Evolutionary conservation across 768 basidiomycete species (phyloP).

Genomic region (Exsudoporus frostii): DNA sequence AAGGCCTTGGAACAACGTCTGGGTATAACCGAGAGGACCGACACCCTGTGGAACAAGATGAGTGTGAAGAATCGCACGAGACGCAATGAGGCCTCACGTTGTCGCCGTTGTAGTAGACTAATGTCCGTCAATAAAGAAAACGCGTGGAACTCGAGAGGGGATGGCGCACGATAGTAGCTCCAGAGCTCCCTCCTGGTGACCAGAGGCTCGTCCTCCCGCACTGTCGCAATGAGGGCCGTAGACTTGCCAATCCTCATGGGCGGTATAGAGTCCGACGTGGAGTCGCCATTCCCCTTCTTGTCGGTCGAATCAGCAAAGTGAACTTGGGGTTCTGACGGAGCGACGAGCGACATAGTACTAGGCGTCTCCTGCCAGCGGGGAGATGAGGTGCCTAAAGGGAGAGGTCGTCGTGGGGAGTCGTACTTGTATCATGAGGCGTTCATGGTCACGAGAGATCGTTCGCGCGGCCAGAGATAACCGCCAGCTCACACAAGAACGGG

Average conservation of each 20-base stretch:
- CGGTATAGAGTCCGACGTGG: slow-evolving; percentile 1
- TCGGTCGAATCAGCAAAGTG: neutral
- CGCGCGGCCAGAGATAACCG: neutral
- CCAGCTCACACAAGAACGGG: neutral
- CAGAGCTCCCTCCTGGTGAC: slow-evolving; percentile 74
- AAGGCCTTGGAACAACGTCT: slow-evolving; percentile 72
- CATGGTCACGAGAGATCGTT: slow-evolving; percentile 2
- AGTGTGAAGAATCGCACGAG: neutral
- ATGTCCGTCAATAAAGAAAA: neutral
- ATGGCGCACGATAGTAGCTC: slow-evolving; percentile 64
- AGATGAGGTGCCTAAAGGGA: neutral
- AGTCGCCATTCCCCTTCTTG: slow-evolving; percentile 9
- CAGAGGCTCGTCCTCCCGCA: slow-evolving; percentile 55
- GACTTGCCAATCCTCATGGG: slow-evolving; percentile 10
- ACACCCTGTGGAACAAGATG: slow-evolving; percentile 47
- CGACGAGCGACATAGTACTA: slow-evolving; percentile 14
- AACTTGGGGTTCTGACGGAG: slow-evolving; percentile 2
- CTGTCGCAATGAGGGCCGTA: slow-evolving; percentile 37
- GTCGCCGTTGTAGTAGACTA: slow-evolving; percentile 81
- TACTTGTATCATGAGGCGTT: neutral
- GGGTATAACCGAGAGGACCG: slow-evolving; percentile 63
- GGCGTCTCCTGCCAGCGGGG: neutral
- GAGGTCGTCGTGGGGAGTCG: neutral
- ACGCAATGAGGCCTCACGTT: slow-evolving; percentile 45
- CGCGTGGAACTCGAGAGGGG: neutral